Evolutionary conservation across 139 green algal genomes (phyloP).

Genomic region (Pleodorina starrii): DNA sequence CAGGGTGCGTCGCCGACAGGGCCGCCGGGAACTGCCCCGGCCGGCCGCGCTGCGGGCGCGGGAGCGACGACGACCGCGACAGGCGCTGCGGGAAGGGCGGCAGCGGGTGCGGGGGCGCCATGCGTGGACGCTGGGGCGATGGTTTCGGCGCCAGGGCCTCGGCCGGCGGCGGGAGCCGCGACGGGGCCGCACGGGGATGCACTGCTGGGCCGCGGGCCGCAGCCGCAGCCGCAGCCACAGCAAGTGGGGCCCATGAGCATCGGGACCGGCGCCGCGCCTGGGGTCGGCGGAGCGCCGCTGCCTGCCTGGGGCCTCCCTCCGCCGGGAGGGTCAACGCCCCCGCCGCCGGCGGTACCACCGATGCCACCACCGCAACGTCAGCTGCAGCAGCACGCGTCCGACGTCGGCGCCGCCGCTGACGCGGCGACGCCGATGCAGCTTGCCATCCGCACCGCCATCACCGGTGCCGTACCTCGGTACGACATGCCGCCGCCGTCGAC

Average conservation of each 20-base stretch:
- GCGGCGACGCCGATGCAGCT: constrained; percentile 12
- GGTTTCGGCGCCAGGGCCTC: too few relatives aligned
- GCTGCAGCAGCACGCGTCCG: background rate
- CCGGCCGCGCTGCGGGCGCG: background rate
- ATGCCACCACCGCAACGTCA: background rate
- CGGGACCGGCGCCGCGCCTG: too few relatives aligned
- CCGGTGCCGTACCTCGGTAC: background rate
- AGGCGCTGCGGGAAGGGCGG: too few relatives aligned
- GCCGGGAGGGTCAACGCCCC: background rate
- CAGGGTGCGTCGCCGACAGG: background rate
- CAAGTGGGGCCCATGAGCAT: background rate
- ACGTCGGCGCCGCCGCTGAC: background rate
- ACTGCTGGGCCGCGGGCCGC: background rate
- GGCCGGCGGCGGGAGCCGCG: too few relatives aligned
- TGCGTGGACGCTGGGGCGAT: too few relatives aligned
- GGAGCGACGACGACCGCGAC: too few relatives aligned
- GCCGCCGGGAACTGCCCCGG: background rate
- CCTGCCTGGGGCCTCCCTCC: background rate
- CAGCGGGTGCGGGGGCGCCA: too few relatives aligned
- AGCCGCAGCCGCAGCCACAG: background rate
- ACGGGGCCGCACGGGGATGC: too few relatives aligned
- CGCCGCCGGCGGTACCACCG: background rate
- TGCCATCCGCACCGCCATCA: constrained; percentile 29
- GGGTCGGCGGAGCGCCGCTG: background rate
- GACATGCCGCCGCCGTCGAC: constrained; percentile 28